phyloP scores from a whole-genome alignment of 805 yeast species.

The Ogataea saltuana region DNA sequence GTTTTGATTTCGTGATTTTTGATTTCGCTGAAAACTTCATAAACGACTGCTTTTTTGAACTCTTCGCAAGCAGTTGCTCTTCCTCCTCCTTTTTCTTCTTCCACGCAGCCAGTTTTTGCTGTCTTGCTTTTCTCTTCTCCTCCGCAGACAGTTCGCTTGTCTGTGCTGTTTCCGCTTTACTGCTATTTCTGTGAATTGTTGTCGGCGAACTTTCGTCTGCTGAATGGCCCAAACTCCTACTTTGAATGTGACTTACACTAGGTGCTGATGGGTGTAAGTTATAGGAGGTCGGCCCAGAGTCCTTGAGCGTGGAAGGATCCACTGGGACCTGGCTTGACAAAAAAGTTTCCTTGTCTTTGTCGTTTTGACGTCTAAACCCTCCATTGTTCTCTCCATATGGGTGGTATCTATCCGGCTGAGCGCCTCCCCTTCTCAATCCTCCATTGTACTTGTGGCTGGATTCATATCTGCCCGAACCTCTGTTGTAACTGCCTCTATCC shows the following conservation, averaged over 20 bases:
- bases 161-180: background rate
- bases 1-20: background rate
- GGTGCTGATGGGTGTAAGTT: background rate
- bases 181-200: background rate
- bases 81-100: slow-evolving; percentile 50
- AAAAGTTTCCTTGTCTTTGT: no score
- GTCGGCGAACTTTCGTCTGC: background rate
- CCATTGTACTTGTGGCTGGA: background rate
- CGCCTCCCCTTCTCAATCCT: background rate
- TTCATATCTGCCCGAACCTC: background rate
- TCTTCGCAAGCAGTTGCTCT: slow-evolving; percentile 5
- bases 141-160: slow-evolving; percentile 23
- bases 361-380: no score
- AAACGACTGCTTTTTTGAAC: slow-evolving; percentile 17
- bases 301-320: no score
- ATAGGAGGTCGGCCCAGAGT: background rate
- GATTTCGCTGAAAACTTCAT: slow-evolving; percentile 27
- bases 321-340: no score
- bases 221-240: background rate
- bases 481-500: background rate
- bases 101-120: slow-evolving; percentile 61
- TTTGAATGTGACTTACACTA: background rate
- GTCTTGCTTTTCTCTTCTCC: slow-evolving; percentile 43
- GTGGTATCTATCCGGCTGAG: background rate
- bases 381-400: background rate